Conservation (phyloP, 352 stramenopile genomes). For the Globisporangium uncinulatum region DNA sequence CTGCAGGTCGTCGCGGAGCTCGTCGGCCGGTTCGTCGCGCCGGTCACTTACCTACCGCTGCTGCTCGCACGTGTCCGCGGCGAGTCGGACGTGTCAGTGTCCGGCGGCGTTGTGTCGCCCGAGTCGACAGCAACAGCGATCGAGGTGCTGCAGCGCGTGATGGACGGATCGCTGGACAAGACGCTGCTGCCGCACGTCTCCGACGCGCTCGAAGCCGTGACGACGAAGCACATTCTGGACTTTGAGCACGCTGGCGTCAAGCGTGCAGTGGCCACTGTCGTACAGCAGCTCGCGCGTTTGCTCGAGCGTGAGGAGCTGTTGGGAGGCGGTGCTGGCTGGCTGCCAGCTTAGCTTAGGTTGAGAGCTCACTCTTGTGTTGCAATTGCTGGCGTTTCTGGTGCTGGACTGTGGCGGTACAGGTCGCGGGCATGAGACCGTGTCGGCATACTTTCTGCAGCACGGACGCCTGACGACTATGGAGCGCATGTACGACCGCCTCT, state of each 20-base stretch:
- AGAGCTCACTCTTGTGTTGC: background rate
- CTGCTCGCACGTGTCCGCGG: slow-evolving; percentile 52
- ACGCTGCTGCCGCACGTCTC: slow-evolving; percentile 51
- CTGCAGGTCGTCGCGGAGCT: slow-evolving; percentile 43
- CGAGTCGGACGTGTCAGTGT: slow-evolving; percentile 31
- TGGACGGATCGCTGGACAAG: slow-evolving; percentile 54
- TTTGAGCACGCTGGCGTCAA: slow-evolving; percentile 38
- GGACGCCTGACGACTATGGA: slow-evolving; percentile 38
- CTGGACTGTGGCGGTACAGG: slow-evolving; percentile 14
- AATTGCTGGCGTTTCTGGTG: background rate
- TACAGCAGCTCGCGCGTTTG: slow-evolving; percentile 28
- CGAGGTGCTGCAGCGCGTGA: slow-evolving; percentile 44
- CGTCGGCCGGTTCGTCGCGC: slow-evolving; percentile 51
- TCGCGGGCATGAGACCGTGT: slow-evolving; percentile 38
- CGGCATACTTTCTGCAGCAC: slow-evolving; percentile 45
- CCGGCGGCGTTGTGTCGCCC: slow-evolving; percentile 16
- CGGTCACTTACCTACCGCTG: slow-evolving; percentile 64
- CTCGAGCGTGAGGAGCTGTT: slow-evolving; percentile 30
- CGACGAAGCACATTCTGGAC: slow-evolving; percentile 29
- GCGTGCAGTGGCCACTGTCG: slow-evolving; percentile 22
- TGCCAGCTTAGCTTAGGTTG: background rate
- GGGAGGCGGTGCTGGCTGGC: background rate
- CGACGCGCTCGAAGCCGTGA: slow-evolving; percentile 42
- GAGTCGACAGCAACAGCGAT: slow-evolving; percentile 22
- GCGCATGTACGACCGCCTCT: slow-evolving; percentile 32